Base-by-base conservation (phyloP, 2,329 filamentous ascomycete genomes). In the Acephala macrosclerotiorum region DNA sequence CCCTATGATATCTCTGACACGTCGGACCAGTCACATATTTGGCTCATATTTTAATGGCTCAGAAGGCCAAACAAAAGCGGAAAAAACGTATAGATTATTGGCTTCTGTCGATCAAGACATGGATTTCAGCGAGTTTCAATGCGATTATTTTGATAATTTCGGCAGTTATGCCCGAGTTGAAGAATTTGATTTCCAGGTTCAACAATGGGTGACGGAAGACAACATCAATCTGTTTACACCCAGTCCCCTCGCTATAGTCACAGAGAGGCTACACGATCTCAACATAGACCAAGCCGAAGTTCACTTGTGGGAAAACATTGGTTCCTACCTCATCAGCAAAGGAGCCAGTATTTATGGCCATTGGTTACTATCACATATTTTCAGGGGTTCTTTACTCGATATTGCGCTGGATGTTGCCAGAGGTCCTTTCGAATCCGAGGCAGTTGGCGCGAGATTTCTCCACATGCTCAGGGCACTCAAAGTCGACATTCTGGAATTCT, bases 181-280 rank as follows among this genome's bases (percentile, higher is more conserved):
- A 38, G 33, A 57, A 7, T 57, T 57, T 26, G 16, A 5, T 38
- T 38, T 14, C 33, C 12, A 22, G 9, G 20, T 57, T 8, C 20
- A 14, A 14, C 6, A 57, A n/a, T 40, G 33, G 29, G 35, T 57
- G 29, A 57, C 55, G 18, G 55, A 57, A 22, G 33, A 57, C 22
- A 57, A 57, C 33, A 11, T 57, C 20, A 57, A 57, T 38, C 18
- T 57, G 33, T 57, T 57, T 14, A 6, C 7, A 7, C 33, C 55
- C 1, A 7, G 9, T 20, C 55, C 55, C 12, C 29, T 40, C 2
- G 20, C 3, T 12, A 22, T 40, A 12, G 55, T 40, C 55, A 16
- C 14, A 25, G 7, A 22, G 20, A 8, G 29, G 9, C n/a, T 53
- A 1, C 6, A 11, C 26, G 25, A 8, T 29, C 22, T 53, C 14